Evolutionary conservation across 179 eudicot genomes (phyloP).

Genomic region (Pouteria campechiana): DNA sequence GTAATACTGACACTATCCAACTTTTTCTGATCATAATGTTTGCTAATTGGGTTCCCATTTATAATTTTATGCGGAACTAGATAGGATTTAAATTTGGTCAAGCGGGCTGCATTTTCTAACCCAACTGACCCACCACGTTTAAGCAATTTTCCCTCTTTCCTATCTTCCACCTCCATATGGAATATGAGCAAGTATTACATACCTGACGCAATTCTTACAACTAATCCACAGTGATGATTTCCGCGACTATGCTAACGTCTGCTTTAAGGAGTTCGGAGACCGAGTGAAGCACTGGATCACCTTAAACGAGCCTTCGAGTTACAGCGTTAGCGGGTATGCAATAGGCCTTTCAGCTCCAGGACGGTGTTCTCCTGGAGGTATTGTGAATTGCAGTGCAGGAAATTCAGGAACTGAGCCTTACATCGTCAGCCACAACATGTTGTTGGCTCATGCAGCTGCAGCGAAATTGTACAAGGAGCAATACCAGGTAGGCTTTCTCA

Average conservation of each 20-base stretch:
- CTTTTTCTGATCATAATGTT: too few species aligned
- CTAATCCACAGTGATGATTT: constrained; percentile 29
- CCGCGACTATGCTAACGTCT: constrained; percentile 30
- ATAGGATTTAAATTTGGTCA: too few species aligned
- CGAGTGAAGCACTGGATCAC: constrained; percentile 49
- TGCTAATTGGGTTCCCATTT: too few species aligned
- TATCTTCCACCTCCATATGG: too few species aligned
- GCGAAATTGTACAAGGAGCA: constrained; percentile 4
- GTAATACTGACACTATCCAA: too few species aligned
- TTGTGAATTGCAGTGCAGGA: constrained; percentile 12
- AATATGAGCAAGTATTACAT: too few species aligned
- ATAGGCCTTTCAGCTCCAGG: constrained; percentile 26
- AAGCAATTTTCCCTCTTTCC: too few species aligned
- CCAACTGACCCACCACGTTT: too few species aligned
- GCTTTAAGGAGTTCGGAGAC: constrained; percentile 42
- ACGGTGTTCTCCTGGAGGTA: constrained; percentile 33
- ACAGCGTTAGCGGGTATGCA: constrained; percentile 14
- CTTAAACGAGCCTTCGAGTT: constrained; percentile 27
- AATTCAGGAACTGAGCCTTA: constrained; percentile 13
- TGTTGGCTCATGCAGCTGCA: constrained; percentile 13
- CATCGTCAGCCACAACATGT: constrained; percentile 7
- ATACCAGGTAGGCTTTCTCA: constrained; percentile 9
- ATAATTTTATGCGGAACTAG: too few species aligned
- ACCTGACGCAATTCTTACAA: too few species aligned
- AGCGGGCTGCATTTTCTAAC: too few species aligned